Base-by-base conservation (phyloP, 192 early-diverging fungal genomes). In the Diversispora epigaea region DNA sequence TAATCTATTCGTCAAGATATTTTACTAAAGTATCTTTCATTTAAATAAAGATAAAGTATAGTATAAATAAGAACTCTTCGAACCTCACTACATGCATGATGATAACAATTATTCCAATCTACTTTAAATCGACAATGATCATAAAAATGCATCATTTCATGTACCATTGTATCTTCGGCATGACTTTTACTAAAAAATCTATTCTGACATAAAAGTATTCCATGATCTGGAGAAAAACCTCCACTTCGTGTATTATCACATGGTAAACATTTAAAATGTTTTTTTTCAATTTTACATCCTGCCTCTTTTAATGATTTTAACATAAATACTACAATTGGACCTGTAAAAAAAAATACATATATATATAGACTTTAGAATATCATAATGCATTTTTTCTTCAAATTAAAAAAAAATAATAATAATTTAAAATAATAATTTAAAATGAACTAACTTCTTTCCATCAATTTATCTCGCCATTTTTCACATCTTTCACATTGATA, bases 321-420 rank as follows among this genome's bases (percentile, higher is more conserved):
- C 94, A 98, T 95, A 77, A 98, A 98, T 50, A 80, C 80, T 11
- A 96, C 89, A 73, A 93, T 86, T n/a, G 96, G 92, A 73, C 90
- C 91, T 90, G 5, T 19, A 60, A 58, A 60, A n/a, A 19, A 60
- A 56, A 57, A 44, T n/a, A n/a, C n/a, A n/a, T n/a, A n/a, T n/a
- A n/a, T n/a, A n/a, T n/a, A n/a, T n/a, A n/a, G n/a, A n/a, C n/a
- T n/a, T n/a, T n/a, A 21, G 5, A 41, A 72, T 45, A 4, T 22
- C 5, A 45, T 25, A 7, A n/a, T 15, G 10, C 2, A 4, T 15
- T 60, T 46, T n/a, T 22, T 4, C 19, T 46, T 56, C 45, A n/a
- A 44, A 60, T 9, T n/a, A 12, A 69, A 43, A 40, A 41, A 39
- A 70, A 43, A 55, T 40, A 55, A 7, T 6, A 14, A 43, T 44